Base-by-base conservation (phyloP, 1,139 yeast species). In the Yamadazyma conglobata region DNA sequence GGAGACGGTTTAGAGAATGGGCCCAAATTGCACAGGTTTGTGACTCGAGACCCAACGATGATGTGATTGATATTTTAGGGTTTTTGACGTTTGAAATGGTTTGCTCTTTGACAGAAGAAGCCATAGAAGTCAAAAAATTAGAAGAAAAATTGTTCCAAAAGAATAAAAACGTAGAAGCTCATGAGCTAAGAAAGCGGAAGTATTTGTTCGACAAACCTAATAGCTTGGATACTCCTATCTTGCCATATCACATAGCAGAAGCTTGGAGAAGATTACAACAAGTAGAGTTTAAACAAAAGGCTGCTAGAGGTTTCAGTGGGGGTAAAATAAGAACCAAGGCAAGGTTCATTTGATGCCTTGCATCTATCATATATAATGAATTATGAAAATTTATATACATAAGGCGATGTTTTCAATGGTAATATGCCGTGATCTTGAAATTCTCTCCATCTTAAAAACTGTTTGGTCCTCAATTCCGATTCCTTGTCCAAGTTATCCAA, bases 1-100 rank as follows among this genome's bases (percentile, higher is more conserved):
- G 85, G 11, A 87, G 89, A 54, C 67, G 96, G 49, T 91, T 91
- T 52, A 73, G 94, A 50, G 99, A 91, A 52, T 91, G 98, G 98
- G 93, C 95, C 6, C 95, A 93, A 12, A 77, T 91, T 30, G 62
- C 87, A 0, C 83, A 79, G 34, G 60, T 93, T 28, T 83, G 95
- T 12, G 98, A 93, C 42, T 77, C 93, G 13, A 77, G 93, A 47
- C 96, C 97, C 3, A 86, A 85, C 50, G 98, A 91, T 57, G 99
- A 91, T 64, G 96, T 91, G 17, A 80, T 93, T 41, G 99, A 91
- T 64, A 91, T 91, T 25, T 64, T 91, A 27, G 99, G 99, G 13
- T 91, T 91, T 49, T 60, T 91, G 38, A 93, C 98, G 0, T 91
- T 93, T 62, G 99, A 91, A 56, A 88, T 91, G 52, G 98, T 91